phyloP scores from a whole-genome alignment of 2,329 filamentous ascomycete species.

The Nemania sp. region DNA sequence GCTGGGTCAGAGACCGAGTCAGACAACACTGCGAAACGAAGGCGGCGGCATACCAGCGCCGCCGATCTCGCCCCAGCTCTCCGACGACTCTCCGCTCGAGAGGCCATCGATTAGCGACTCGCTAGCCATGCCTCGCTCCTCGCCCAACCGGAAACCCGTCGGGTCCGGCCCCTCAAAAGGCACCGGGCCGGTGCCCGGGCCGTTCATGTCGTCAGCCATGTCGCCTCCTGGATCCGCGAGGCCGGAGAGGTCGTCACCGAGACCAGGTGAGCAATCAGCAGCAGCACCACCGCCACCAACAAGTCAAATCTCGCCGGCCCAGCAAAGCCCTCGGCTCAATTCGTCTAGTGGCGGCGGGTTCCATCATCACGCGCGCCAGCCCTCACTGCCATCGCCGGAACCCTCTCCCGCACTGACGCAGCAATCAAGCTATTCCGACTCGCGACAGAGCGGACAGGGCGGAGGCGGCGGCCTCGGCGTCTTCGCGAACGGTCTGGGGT shows the following conservation, averaged over 20 bases:
- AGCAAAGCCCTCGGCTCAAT: constrained; percentile 31
- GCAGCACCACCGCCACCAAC: too few species aligned
- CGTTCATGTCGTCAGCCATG: constrained; percentile 27
- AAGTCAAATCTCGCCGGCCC: constrained; percentile 30
- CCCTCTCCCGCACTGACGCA: constrained; percentile 32
- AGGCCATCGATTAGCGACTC: constrained; percentile 21
- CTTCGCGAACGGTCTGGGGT: constrained; percentile 20
- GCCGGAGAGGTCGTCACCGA: constrained; percentile 22
- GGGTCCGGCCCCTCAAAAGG: constrained; percentile 34
- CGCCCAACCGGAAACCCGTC: constrained; percentile 41
- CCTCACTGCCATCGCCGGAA: constrained; percentile 36
- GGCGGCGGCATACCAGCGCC: background rate
- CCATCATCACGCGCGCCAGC: constrained; percentile 33
- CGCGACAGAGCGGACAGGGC: constrained; percentile 23
- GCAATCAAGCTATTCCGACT: constrained; percentile 30
- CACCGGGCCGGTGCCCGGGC: constrained; percentile 27
- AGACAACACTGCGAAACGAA: constrained; percentile 8
- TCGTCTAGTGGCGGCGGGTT: constrained; percentile 22
- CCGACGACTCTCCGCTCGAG: constrained; percentile 32
- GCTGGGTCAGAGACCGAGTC: constrained; percentile 12
- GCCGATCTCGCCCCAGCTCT: constrained; percentile 25
- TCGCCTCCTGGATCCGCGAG: constrained; percentile 14
- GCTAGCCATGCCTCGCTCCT: constrained; percentile 22
- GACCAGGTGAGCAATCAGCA: constrained; percentile 28
- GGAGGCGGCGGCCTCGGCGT: constrained; percentile 24